Conservation (phyloP, 2,329 filamentous ascomycete genomes). For the Periconia digitata region DNA sequence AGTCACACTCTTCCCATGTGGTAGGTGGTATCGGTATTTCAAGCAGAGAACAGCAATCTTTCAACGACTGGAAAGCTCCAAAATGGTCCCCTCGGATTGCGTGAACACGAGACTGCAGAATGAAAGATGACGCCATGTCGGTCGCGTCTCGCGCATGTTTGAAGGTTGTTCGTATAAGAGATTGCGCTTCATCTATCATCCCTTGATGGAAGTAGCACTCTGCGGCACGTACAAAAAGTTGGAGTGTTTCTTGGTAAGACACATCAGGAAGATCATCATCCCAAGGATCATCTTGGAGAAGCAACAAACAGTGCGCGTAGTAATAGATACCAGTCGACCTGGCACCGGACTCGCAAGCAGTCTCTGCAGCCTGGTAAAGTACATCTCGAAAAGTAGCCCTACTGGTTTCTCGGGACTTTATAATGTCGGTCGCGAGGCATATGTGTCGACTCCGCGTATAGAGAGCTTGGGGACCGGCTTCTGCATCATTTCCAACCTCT, state of each 20-base stretch:
- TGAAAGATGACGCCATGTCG: conserved; percentile 82
- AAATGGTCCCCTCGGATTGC: conserved; percentile 72
- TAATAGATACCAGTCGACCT: conserved; percentile 80
- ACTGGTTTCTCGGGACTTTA: conserved; percentile 64
- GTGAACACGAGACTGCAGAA: conserved; percentile 78
- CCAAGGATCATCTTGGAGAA: conserved; percentile 85
- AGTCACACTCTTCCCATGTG: conserved; percentile 76
- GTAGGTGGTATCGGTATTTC: conserved; percentile 66
- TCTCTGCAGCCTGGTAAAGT: conserved; percentile 76
- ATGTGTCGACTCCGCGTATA: conserved; percentile 82
- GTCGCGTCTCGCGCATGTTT: conserved; percentile 68
- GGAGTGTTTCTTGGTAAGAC: conserved; percentile 82
- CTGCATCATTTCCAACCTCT: conserved; percentile 57
- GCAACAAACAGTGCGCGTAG: conserved; percentile 71
- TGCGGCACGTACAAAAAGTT: conserved; percentile 69
- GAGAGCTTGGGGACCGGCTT: conserved; percentile 50
- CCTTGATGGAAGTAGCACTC: conserved; percentile 83
- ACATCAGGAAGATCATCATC: conserved; percentile 67
- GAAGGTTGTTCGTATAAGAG: conserved; percentile 71
- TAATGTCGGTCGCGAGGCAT: conserved; percentile 73
- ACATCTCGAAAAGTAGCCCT: conserved; percentile 72
- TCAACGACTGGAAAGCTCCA: conserved; percentile 69
- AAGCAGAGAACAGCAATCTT: conserved; percentile 67
- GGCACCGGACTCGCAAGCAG: conserved; percentile 79
- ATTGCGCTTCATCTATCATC: conserved; percentile 66